Percentiles rank a stretch among this genome's conserved stretches.
These are phyloP conservation scores for Myriosclerotinia duriaeana DNA, from an alignment of 2,329 filamentous ascomycete genomes.

Conservation along the genomic window DNA sequence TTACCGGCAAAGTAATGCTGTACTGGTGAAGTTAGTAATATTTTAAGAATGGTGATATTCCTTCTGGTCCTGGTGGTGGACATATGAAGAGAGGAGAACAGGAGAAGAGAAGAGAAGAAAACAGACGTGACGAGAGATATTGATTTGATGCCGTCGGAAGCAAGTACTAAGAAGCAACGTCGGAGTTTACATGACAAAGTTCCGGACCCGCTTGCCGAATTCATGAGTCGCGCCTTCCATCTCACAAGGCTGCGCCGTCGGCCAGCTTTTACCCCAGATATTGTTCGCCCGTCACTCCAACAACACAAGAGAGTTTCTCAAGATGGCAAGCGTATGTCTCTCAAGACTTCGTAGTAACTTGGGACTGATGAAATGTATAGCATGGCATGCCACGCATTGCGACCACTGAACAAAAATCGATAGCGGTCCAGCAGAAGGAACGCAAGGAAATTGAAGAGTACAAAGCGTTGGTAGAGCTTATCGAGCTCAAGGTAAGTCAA, in stretches of 20 bases:
- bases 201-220: constrained; percentile 25
- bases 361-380: constrained; percentile 49
- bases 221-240: constrained; percentile 26
- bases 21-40: constrained; percentile 31
- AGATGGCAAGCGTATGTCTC: constrained; percentile 43
- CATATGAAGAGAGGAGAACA: constrained; percentile 23
- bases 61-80: constrained; percentile 25
- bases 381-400: constrained; percentile 78
- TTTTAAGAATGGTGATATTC: constrained; percentile 27
- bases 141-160: neutral
- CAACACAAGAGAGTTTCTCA: constrained; percentile 16
- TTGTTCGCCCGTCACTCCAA: neutral
- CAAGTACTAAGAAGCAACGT: constrained; percentile 8
- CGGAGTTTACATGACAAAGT: constrained; percentile 26
- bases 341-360: constrained; percentile 4
- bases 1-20: constrained; percentile 1
- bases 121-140: neutral
- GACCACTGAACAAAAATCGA: constrained; percentile 58
- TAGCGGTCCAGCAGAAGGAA: constrained; percentile 70
- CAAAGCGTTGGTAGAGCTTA: constrained; percentile 64
- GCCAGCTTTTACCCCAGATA: too few relatives aligned
- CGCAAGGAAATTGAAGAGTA: constrained; percentile 75
- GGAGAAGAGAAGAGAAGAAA: constrained; percentile 17
- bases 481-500: constrained; percentile 60
- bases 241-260: constrained; percentile 7